phyloP scores from a whole-genome alignment of 805 yeast species.

The Suhomyces prunicola region DNA sequence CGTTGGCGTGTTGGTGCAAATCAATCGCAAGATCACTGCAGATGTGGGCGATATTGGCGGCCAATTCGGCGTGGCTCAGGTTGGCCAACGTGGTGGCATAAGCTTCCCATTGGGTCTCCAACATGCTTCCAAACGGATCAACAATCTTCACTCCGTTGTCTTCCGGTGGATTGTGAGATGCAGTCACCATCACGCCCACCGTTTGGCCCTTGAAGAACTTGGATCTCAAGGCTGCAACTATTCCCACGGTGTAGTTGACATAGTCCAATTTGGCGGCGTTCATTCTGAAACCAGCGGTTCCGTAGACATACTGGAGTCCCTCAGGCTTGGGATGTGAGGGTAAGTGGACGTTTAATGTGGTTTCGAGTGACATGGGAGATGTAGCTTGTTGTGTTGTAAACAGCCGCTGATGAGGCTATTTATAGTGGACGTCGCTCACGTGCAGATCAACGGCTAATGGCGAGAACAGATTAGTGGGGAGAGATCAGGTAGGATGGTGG shows the following conservation, averaged over 20 bases:
- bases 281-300: constrained; percentile 97
- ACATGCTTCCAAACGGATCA: constrained; percentile 91
- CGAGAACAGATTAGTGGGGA: too few relatives aligned
- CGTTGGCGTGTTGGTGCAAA: constrained; percentile 38
- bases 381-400: not conserved
- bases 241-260: constrained; percentile 71
- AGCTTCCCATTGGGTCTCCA: constrained; percentile 78
- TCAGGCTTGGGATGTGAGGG: constrained; percentile 45
- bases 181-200: constrained; percentile 96
- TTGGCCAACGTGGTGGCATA: constrained; percentile 82
- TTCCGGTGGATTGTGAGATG: constrained; percentile 88
- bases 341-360: not conserved
- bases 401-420: not conserved
- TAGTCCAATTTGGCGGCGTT: constrained; percentile 67
- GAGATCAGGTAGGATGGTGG: too few relatives aligned
- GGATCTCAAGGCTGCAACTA: constrained; percentile 82
- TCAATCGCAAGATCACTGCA: constrained; percentile 46
- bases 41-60: constrained; percentile 34
- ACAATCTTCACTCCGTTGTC: constrained; percentile 59
- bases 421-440: not conserved
- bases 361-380: constrained; percentile 6
- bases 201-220: constrained; percentile 60
- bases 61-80: constrained; percentile 46
- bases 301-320: constrained; percentile 54
- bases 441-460: not conserved